Conservation (phyloP, 2,329 filamentous ascomycete genomes). For the Talaromyces marneffei region DNA sequence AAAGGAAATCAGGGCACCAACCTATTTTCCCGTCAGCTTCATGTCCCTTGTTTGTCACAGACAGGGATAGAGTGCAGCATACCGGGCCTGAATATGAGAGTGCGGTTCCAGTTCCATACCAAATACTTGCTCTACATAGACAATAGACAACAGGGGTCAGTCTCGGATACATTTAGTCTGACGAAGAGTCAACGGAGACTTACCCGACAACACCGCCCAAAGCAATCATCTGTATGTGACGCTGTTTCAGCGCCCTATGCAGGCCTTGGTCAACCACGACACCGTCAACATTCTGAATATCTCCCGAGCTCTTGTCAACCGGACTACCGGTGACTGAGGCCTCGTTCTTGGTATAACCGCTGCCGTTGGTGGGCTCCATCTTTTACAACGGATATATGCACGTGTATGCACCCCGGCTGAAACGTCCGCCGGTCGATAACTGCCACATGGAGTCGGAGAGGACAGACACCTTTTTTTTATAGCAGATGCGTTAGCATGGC, state of each 20-base stretch:
- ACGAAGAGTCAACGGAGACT: not conserved
- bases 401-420: not conserved
- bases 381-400: not conserved
- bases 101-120: constrained; percentile 13
- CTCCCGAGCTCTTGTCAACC: constrained; percentile 1
- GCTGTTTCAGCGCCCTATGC: constrained; percentile 7
- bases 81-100: constrained; percentile 13
- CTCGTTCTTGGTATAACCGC: constrained; percentile 3
- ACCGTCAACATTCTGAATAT: not conserved
- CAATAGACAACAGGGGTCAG: not conserved
- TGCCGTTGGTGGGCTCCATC: not conserved
- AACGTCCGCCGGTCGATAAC: not conserved
- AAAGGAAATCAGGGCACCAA: constrained; percentile 10
- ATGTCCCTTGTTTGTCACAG: not conserved
- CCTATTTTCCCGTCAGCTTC: not conserved
- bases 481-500: not conserved
- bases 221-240: constrained; percentile 12
- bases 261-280: constrained; percentile 10
- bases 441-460: not conserved
- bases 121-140: constrained; percentile 12
- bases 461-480: not conserved
- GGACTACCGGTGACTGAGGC: not conserved
- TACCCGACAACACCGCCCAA: constrained; percentile 13
- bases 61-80: not conserved
- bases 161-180: not conserved